A percentile compares a stretch with the other conserved stretches of the same genome.
These are phyloP conservation scores for Licmophora abbreviata DNA, from an alignment of 108 stramenopile species.

Conservation along the genomic window DNA sequence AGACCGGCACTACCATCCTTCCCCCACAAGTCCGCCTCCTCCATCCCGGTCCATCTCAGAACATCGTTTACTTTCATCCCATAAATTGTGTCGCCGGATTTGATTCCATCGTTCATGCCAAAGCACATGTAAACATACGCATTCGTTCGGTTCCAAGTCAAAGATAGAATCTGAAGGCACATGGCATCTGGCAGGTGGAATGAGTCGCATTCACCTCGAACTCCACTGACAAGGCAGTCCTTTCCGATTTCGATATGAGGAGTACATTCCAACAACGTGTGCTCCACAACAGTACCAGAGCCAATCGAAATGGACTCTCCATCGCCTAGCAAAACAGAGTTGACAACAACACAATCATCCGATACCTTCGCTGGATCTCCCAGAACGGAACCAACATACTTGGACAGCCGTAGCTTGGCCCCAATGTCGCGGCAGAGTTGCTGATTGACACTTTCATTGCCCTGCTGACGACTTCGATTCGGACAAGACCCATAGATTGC, in stretches of 20 bases:
- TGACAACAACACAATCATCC: constrained; percentile 6
- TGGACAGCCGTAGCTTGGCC: too few species aligned
- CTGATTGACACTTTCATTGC: neutral
- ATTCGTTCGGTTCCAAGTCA: constrained; percentile 6
- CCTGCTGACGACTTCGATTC: neutral
- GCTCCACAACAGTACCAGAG: constrained; percentile 17
- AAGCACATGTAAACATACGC: constrained; percentile 45
- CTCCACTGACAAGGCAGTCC: constrained; percentile 48
- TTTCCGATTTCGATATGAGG: constrained; percentile 21
- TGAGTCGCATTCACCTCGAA: constrained; percentile 13
- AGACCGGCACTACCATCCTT: constrained; percentile 15
- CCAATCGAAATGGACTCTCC: constrained; percentile 9
- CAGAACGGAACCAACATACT: too few species aligned
- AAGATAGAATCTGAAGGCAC: constrained; percentile 45
- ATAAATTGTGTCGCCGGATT: constrained; percentile 30
- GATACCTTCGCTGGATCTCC: neutral
- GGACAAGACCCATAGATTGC: constrained; percentile 17
- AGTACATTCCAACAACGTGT: neutral
- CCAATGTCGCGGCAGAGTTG: too few species aligned
- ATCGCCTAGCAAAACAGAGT: constrained; percentile 9
- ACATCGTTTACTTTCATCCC: constrained; percentile 38
- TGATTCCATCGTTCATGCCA: constrained; percentile 57
- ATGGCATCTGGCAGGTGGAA: constrained; percentile 29
- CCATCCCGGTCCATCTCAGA: constrained; percentile 21
- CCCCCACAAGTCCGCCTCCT: constrained; percentile 43